Evolutionary conservation across 1,284 basidiomycete species (phyloP), one percentile per base, ranked within the genome.

Genomic region (Inonotus hispidus): DNA sequence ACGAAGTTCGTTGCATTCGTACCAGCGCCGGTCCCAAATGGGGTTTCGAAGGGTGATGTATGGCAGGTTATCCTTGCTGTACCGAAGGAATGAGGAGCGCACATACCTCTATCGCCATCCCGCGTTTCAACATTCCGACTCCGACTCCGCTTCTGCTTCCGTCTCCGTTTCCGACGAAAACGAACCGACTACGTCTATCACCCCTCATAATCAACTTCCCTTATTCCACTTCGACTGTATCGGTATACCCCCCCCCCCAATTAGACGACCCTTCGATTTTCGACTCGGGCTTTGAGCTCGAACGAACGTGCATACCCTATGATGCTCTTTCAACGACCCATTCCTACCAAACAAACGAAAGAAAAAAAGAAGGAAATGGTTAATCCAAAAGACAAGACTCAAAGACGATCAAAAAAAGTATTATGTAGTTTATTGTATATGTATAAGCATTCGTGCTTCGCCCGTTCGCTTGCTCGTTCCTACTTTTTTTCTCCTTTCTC

Each of bases 361-460:
- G 5, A 43, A 14, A 43, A 43, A n/a, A 10, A 14, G 16, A 10
- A 14, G 16, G 19, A 43, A 43, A 16, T 16, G 16, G 41, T 16
- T n/a, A 16, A 21, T 43, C 13, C 41, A 43, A 16, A 43, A 14
- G 19, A 43, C 39, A 16, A 41, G 14, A 38, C 37, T 6, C 6
- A 41, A 41, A 13, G 39, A 43, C 16, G n/a, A n/a, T n/a, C n/a
- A 16, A 21, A 43, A 2, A 43, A n/a, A 21, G 19, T n/a, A n/a
- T 39, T 13, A 13, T 43, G 16, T 43, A 43, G 41, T 43, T 43
- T 43, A 43, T 43, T 43, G 41, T 43, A 43, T 43, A 43, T n/a
- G 41, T 43, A 43, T 43, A 7, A 16, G 38, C 38, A 7, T n/a
- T 43, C 14, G 3, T 16, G 16, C 19, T n/a, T 43, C 82, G 16